phyloP scores from a whole-genome alignment of 495 filamentous ascomycete species.

The Podospora tetraspora region DNA sequence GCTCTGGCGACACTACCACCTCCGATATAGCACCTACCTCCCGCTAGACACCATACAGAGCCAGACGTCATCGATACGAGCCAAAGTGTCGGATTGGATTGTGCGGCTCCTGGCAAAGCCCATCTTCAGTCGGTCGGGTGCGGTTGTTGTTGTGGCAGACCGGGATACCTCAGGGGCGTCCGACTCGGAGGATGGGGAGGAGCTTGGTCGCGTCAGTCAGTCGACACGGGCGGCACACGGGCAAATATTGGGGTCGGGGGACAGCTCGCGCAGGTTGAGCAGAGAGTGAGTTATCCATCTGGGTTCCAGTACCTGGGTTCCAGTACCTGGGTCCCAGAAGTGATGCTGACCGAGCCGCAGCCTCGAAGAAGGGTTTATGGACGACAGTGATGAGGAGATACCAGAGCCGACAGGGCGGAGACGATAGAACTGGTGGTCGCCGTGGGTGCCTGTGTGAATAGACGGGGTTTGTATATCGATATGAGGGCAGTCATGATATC shows the following conservation, averaged over 20 bases:
- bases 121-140: slow-evolving; percentile 44
- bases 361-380: slow-evolving; percentile 36
- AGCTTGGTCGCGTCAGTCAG: slow-evolving; percentile 60
- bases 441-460: slow-evolving; percentile 12
- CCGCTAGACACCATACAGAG: slow-evolving; percentile 59
- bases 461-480: neutral
- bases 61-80: slow-evolving; percentile 57
- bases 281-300: slow-evolving; percentile 54
- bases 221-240: slow-evolving; percentile 60
- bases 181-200: slow-evolving; percentile 53
- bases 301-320: too few species aligned
- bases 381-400: slow-evolving; percentile 31
- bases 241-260: slow-evolving; percentile 42
- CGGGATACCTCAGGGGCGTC: slow-evolving; percentile 37
- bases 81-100: slow-evolving; percentile 53
- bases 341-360: slow-evolving; percentile 25
- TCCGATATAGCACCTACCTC: slow-evolving; percentile 67
- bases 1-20: slow-evolving; percentile 67
- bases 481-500: neutral
- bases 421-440: slow-evolving; percentile 14
- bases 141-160: slow-evolving; percentile 36
- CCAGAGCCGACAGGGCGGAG: slow-evolving; percentile 1
- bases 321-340: too few species aligned
- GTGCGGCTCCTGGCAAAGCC: slow-evolving; percentile 52
- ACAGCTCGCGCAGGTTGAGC: slow-evolving; percentile 58